Conservation (phyloP, 805 yeast genomes). For the Ogataea trehalophila region DNA sequence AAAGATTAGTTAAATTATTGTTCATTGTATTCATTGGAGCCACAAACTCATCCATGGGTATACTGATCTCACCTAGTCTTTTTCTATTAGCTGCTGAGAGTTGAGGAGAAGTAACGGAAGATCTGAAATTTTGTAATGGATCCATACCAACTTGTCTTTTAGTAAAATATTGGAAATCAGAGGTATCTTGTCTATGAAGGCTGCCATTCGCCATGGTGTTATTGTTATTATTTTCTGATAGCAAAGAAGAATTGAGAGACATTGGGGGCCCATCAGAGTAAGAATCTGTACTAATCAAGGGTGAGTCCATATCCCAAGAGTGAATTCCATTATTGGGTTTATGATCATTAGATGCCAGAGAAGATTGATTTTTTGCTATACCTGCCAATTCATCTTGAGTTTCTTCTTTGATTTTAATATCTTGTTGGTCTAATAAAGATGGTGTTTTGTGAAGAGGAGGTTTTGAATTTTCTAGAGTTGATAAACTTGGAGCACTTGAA, state of each 20-base stretch:
- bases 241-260: slow-evolving; percentile 17
- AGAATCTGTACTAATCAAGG: slow-evolving; percentile 7
- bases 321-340: slow-evolving; percentile 13
- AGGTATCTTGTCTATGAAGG: not conserved
- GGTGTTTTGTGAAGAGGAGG: not conserved
- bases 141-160: slow-evolving; percentile 29
- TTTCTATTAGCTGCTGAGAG: slow-evolving; percentile 10
- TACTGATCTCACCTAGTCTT: slow-evolving; percentile 29
- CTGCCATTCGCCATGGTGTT: not conserved
- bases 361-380: not conserved
- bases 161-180: slow-evolving; percentile 16
- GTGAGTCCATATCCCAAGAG: slow-evolving; percentile 28
- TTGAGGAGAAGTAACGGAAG: slow-evolving; percentile 14
- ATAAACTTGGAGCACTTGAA: not conserved
- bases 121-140: slow-evolving; percentile 25
- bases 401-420: not conserved
- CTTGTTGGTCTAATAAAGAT: not conserved
- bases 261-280: slow-evolving; percentile 21
- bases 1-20: slow-evolving; percentile 26
- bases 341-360: slow-evolving; percentile 10
- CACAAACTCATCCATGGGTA: slow-evolving; percentile 33
- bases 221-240: slow-evolving; percentile 1
- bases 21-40: slow-evolving; percentile 34
- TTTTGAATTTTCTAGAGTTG: not conserved
- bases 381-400: not conserved